These are phyloP conservation scores for Mycena maculata DNA, from an alignment of 768 basidiomycete genomes.

Conservation along the genomic window DNA sequence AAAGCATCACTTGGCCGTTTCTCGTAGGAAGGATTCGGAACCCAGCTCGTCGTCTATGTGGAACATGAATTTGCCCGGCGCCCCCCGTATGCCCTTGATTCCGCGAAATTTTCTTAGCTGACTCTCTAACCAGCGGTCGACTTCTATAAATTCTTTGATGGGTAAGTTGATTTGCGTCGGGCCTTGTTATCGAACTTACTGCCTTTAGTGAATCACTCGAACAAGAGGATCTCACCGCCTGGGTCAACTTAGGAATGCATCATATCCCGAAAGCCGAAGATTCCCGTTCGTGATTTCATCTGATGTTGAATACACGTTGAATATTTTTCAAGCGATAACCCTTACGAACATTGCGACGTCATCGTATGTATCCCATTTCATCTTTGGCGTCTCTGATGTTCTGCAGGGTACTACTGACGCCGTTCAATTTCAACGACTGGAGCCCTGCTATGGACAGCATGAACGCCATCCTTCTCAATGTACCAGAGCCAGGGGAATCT, in stretches of 20 bases:
- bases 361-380: slow-evolving; percentile 48
- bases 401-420: slow-evolving; percentile 65
- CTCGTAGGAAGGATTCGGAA: slow-evolving; percentile 71
- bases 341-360: slow-evolving; percentile 67
- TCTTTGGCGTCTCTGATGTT: neutral
- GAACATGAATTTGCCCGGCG: slow-evolving; percentile 72
- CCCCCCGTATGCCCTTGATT: slow-evolving; percentile 42
- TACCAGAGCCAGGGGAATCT: slow-evolving; percentile 52
- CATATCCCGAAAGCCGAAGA: slow-evolving; percentile 76
- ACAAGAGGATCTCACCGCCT: slow-evolving; percentile 74
- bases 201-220: slow-evolving; percentile 60
- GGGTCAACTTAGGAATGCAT: slow-evolving; percentile 76
- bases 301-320: neutral
- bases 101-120: neutral
- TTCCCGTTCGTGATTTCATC: slow-evolving; percentile 43
- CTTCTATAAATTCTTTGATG: slow-evolving; percentile 53
- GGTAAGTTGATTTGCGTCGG: neutral
- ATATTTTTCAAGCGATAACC: slow-evolving; percentile 53
- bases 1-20: slow-evolving; percentile 69
- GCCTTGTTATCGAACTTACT: neutral
- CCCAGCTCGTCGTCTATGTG: slow-evolving; percentile 67
- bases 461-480: slow-evolving; percentile 62
- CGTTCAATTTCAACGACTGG: slow-evolving; percentile 73
- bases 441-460: slow-evolving; percentile 69
- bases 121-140: slow-evolving; percentile 51